These are phyloP conservation scores for Plectosphaerella sp. DNA, from an alignment of 2,329 filamentous ascomycete genomes.

Conservation along the genomic window DNA sequence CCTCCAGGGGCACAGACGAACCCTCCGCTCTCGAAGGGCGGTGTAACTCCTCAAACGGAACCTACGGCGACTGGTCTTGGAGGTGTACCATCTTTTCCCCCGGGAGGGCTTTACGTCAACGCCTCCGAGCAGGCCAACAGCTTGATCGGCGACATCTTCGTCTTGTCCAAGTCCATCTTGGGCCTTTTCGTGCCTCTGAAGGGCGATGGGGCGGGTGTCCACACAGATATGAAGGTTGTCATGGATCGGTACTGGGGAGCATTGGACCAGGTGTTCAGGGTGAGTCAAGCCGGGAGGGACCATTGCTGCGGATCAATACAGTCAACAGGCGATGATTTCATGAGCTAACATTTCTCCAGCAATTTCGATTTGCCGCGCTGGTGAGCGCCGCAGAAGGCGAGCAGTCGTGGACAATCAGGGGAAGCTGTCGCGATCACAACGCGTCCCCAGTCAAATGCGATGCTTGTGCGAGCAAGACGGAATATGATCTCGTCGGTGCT, in stretches of 20 bases:
- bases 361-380: neutral
- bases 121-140: neutral
- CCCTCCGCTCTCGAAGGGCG: too few relatives aligned
- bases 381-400: neutral
- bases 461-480: neutral
- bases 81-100: too few relatives aligned
- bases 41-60: too few relatives aligned
- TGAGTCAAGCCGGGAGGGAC: neutral
- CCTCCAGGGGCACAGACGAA: neutral
- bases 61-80: too few relatives aligned
- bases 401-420: neutral
- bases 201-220: neutral
- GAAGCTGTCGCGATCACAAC: neutral
- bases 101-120: neutral
- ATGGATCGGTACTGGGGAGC: slow-evolving; percentile 1
- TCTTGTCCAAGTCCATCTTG: neutral
- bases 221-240: neutral
- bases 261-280: slow-evolving; percentile 1
- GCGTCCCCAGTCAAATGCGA: neutral
- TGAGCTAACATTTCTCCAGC: neutral
- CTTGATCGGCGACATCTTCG: neutral
- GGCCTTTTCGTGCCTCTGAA: neutral
- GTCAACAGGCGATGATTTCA: too few relatives aligned
- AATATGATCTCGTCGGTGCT: slow-evolving; percentile 1
- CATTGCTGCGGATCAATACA: neutral